A percentile compares a stretch with the other conserved stretches of the same genome.
These are phyloP conservation scores for Huntiella abstrusa DNA, from an alignment of 2,329 filamentous ascomycete species.

Conservation along the genomic window DNA sequence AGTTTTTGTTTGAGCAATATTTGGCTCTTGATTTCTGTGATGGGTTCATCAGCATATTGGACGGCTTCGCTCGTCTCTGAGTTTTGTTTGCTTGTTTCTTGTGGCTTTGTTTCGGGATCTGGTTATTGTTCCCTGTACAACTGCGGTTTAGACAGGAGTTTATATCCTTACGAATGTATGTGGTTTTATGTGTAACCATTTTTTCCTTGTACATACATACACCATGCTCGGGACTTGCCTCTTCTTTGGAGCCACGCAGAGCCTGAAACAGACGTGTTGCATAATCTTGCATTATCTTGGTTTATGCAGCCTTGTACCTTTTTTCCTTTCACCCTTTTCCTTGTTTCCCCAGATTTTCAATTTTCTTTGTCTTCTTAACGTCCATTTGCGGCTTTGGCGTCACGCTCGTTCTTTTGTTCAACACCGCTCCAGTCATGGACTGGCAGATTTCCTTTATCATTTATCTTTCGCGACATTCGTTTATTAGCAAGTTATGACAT, in stretches of 20 bases:
- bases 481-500: not conserved
- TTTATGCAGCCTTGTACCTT: not conserved
- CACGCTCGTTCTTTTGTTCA: not conserved
- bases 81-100: not conserved
- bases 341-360: not conserved
- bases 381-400: not conserved
- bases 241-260: no score
- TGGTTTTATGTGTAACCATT: constrained; percentile 11
- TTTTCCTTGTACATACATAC: not conserved
- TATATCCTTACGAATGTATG: constrained; percentile 10
- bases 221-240: no score
- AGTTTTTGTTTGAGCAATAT: not conserved
- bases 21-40: not conserved
- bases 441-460: constrained; percentile 3
- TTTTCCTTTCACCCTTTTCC: not conserved
- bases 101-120: not conserved
- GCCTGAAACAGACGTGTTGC: no score
- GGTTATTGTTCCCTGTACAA: not conserved
- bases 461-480: constrained; percentile 1
- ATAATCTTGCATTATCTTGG: no score
- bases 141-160: no score
- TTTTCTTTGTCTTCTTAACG: not conserved
- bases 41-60: no score
- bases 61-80: not conserved
- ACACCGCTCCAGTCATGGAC: not conserved